phyloP scores from a whole-genome alignment of 805 yeast genomes.

The Candida dendrica region DNA sequence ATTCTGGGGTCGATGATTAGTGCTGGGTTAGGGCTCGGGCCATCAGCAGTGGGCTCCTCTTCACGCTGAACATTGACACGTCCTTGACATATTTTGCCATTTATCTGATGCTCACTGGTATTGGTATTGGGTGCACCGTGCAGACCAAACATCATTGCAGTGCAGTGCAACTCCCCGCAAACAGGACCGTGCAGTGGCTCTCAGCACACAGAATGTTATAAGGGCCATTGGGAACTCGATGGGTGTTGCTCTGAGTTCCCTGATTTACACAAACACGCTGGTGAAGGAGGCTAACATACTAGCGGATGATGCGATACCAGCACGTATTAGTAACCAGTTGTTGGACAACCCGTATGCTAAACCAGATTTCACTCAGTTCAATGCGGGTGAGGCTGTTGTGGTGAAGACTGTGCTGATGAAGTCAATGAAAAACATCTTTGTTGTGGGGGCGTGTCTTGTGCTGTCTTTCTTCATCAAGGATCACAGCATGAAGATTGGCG shows the following conservation, averaged over 20 bases:
- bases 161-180: slow-evolving; percentile 44
- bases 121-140: slow-evolving; percentile 23
- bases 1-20: slow-evolving; percentile 44
- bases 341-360: slow-evolving; percentile 3
- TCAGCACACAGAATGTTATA: slow-evolving; percentile 47
- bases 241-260: slow-evolving; percentile 39
- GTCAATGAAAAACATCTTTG: slow-evolving; percentile 1
- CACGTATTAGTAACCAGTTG: neutral
- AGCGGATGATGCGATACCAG: neutral
- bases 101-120: slow-evolving; percentile 28
- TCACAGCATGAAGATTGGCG: too few species aligned
- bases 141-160: slow-evolving; percentile 29
- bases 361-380: neutral
- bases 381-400: neutral
- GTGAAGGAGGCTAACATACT: neutral
- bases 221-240: slow-evolving; percentile 58
- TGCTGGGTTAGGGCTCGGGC: slow-evolving; percentile 47
- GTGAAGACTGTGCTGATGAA: slow-evolving; percentile 1
- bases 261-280: slow-evolving; percentile 6
- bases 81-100: slow-evolving; percentile 26
- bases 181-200: slow-evolving; percentile 51
- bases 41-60: slow-evolving; percentile 36
- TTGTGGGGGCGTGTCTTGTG: slow-evolving; percentile 1
- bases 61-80: slow-evolving; percentile 26
- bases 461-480: neutral